Evolutionary conservation across 306 rosid genomes (phyloP).

Genomic region (Cucumis cinereus): DNA sequence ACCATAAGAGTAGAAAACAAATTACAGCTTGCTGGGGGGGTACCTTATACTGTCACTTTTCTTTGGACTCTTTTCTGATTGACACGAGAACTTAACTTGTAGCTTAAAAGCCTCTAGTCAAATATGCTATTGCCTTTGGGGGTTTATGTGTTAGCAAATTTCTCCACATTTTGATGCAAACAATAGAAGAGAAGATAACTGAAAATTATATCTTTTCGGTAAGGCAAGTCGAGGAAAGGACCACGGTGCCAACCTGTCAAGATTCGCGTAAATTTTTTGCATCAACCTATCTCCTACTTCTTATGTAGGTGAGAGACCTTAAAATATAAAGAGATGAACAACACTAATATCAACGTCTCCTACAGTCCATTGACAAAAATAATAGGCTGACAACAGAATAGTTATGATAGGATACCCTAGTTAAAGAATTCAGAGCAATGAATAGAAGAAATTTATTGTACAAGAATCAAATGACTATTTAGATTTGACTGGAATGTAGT

Average conservation of each 20-base stretch:
- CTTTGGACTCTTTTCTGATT: not conserved
- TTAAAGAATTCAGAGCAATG: not conserved
- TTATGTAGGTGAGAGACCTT: not conserved
- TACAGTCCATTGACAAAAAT: not conserved
- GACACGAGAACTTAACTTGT: not conserved
- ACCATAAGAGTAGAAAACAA: not conserved
- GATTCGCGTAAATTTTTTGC: not conserved
- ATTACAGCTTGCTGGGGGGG: slow-evolving; percentile 4
- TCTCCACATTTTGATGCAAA: not conserved
- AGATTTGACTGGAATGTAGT: not conserved
- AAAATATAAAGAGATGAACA: not conserved
- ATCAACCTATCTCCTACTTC: not conserved
- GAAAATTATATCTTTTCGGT: not conserved
- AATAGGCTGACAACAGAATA: not conserved
- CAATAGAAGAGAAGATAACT: not conserved
- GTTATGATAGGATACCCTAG: not conserved
- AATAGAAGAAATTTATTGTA: not conserved
- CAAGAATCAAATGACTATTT: not conserved
- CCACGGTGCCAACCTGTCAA: not conserved
- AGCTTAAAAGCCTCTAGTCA: not conserved
- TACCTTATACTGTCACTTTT: not conserved
- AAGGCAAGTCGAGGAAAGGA: not conserved
- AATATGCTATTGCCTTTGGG: not conserved
- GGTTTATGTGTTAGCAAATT: not conserved
- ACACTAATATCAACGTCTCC: not conserved